These are phyloP conservation scores for Ramalina peruviana DNA, from an alignment of 495 filamentous ascomycete species.

Conservation along the genomic window DNA sequence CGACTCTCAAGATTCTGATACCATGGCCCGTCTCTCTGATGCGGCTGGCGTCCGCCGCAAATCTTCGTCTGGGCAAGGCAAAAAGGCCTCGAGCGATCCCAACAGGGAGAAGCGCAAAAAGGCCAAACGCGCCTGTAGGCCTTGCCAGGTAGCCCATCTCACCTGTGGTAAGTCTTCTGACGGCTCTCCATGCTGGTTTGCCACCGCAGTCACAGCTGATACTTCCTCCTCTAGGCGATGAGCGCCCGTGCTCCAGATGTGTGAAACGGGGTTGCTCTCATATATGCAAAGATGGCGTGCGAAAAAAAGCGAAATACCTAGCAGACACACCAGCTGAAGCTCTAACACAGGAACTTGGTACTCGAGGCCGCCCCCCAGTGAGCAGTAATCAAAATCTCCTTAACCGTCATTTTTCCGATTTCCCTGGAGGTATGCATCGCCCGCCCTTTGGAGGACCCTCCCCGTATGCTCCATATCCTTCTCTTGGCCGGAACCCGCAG, in stretches of 20 bases:
- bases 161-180: slow-evolving; percentile 71
- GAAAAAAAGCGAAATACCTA: slow-evolving; percentile 98
- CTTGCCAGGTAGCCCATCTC: slow-evolving; percentile 92
- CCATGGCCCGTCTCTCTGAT: slow-evolving; percentile 38
- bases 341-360: slow-evolving; percentile 37
- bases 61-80: slow-evolving; percentile 37
- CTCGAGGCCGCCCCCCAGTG: slow-evolving; percentile 26
- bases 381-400: slow-evolving; percentile 25
- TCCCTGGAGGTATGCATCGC: slow-evolving; percentile 21
- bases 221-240: slow-evolving; percentile 42
- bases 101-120: slow-evolving; percentile 85
- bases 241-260: slow-evolving; percentile 85
- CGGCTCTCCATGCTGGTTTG: background rate
- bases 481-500: background rate
- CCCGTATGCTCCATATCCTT: slow-evolving; percentile 8
- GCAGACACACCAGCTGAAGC: slow-evolving; percentile 83
- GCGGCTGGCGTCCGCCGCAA: slow-evolving; percentile 34
- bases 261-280: slow-evolving; percentile 85
- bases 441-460: slow-evolving; percentile 10
- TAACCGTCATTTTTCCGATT: slow-evolving; percentile 22
- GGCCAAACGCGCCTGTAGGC: slow-evolving; percentile 86
- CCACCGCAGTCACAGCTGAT: background rate
- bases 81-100: slow-evolving; percentile 57
- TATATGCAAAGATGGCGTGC: slow-evolving; percentile 84
- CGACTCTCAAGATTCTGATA: slow-evolving; percentile 35